Evolutionary conservation across 169 alveolate species (phyloP), one percentile per base, ranked within the genome.

Genomic region (Plasmodium fragile): DNA sequence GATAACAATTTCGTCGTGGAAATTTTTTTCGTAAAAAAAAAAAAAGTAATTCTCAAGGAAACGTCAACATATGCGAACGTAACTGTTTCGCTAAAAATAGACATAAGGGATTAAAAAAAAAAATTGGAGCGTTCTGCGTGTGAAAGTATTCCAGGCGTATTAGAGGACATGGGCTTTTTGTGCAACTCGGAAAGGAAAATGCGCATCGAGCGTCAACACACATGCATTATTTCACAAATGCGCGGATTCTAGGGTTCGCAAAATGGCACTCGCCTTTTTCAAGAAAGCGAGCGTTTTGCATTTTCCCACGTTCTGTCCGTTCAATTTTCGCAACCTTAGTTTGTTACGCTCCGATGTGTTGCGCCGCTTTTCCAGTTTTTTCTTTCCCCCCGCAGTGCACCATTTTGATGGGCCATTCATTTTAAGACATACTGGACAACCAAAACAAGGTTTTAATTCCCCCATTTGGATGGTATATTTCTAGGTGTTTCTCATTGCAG

Each of bases 61-160:
- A 22, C 34, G 28, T 59, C 75, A 59, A 59, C 25, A n/a, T 59
- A 10, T 13, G 75, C 34, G 36, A 59, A 25, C 28, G 16, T 59
- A 59, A 59, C 75, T 5, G 8, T 59, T 59, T 18, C 75, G 75
- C 75, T 59, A 59, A 59, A 59, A 59, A 59, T 59, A 59, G 75
- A 59, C 75, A 59, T 59, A 59, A 1, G 75, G 75, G 34, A 11
- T 7, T 59, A 59, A 59, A 59, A 59, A 59, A 59, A 59, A 59
- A 59, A 59, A 59, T 0, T 13, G 75, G 16, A 59, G 75, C 34
- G 16, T 59, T 59, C 34, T 59, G 4, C 75, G 30, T 16, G 75
- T 25, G 34, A 22, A 59, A 1, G 30, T 59, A 4, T 59, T 6
- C 75, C 28, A 18, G 75, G 16, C 11, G 34, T 4, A 25, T 59